Base-by-base conservation (phyloP, 768 basidiomycete species). In the Naematelia encephala region DNA sequence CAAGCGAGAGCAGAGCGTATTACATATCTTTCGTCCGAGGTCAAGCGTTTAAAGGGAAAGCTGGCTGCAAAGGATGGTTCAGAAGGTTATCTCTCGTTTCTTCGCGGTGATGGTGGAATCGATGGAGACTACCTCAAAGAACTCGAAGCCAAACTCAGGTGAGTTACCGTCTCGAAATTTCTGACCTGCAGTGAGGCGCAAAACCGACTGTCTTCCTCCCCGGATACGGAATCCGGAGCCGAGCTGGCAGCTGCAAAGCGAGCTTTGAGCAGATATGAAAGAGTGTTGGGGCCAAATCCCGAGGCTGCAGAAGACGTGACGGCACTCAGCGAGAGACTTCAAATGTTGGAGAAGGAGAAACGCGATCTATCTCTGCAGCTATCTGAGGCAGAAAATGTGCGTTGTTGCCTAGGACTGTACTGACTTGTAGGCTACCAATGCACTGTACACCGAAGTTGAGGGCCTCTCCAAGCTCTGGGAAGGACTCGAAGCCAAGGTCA, bases 401-500 rank as follows among this genome's bases (percentile, higher is more conserved):
- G 83, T 77, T 28, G 42, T 12, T 42, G 21, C 13, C 21, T 29
- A 4, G 39, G 34, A n/a, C 11, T 11, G 43, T 16, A 39, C 54
- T 46, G 49, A 60, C 30, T n/a, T 28, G 4, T 26, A 91, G 85
- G 82, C 86, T 2, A 87, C 91, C 69, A 80, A 85, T 13, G 83
- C 88, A 19, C 78, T 96, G 19, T 94, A 89, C 65, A 80, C 84
- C 19, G 93, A 97, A 77, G 78, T 97, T 4, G 91, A 94, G 60
- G 85, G 86, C 62, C 70, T 99, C 14, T 90, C 91, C 14, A 82
- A 85, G 29, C 85, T 90, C 0, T 97, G 91, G 90, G 90, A 94
- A 69, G 78, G 82, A 22, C 80, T 91, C 22, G 90, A 93, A 62
- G 82, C 82, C 29, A 89, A 90, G 64, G 82, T 91, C 39, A 85